Evolutionary conservation across 2,329 filamentous ascomycete species (phyloP), one percentile per base, ranked within the genome.

Genomic region (Trichoderma brevicompactum): DNA sequence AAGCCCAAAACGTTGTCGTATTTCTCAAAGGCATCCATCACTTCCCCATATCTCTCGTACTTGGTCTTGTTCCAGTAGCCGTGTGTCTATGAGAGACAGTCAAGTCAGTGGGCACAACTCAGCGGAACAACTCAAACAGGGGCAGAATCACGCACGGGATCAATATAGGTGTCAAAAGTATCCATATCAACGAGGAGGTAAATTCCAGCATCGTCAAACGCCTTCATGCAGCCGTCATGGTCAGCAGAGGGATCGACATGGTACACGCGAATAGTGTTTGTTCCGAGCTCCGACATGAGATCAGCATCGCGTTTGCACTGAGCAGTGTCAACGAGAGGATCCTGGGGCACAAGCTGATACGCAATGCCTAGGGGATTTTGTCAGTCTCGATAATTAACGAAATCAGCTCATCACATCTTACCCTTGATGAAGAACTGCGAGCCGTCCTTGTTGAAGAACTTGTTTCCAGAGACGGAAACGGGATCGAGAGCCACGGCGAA

Each of bases 181-280:
- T 93, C 94, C 67, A 97, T 83, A 76, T 97, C 93, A 56, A 96
- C 84, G 74, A 94, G 89, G 62, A 92, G 78, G 75, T 96, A 96
- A 75, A 97, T 94, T 65, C 91, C 91, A 48, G 87, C 90, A 71
- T 92, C 87, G 12, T 86, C 87, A 74, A 97, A 92, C 1, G 88
- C 89, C 62, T 82, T 82, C 92, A 97, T 96, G 80, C 92, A 97
- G 19, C 83, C 89, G 65, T 85, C 82, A 77, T 97, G 94, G 74
- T 94, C 81, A 38, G 80, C 86, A 2, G 78, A 76, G 2, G 91
- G 80, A 72, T 96, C 89, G 67, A 97, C 92, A 74, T 96, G 92
- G 78, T 97, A 97, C 66, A 95, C 90, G 65, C 93, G 91, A 72
- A 96, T 92, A 36, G 90, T 84, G 76, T 96, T 96, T 74, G 90